Percentiles rank a stretch among this genome's conserved stretches.
phyloP scores from a whole-genome alignment of 768 basidiomycete species.

The Lactifluus hygrophoroides region DNA sequence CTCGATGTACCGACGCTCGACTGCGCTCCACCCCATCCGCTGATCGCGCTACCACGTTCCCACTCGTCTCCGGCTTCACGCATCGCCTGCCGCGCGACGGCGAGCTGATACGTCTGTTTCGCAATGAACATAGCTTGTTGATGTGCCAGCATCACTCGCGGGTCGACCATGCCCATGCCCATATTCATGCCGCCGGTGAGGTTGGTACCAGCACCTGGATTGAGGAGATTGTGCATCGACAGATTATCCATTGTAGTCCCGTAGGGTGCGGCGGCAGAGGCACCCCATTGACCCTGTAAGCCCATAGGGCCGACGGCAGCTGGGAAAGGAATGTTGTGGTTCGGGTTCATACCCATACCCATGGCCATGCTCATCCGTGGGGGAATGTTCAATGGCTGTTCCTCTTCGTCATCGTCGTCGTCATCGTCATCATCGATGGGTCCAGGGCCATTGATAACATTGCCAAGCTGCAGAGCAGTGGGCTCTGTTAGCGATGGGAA shows the following conservation, averaged over 20 bases:
- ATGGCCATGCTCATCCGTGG: slow-evolving; percentile 31
- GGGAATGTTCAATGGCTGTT: slow-evolving; percentile 17
- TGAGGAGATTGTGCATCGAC: slow-evolving; percentile 47
- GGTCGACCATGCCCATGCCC: slow-evolving; percentile 12
- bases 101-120: slow-evolving; percentile 85
- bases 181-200: background rate
- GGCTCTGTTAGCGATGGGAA: background rate
- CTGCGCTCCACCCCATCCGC: slow-evolving; percentile 25
- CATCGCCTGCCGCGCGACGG: slow-evolving; percentile 87
- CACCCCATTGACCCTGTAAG: slow-evolving; percentile 28
- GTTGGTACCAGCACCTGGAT: background rate
- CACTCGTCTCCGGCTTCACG: slow-evolving; percentile 84
- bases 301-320: slow-evolving; percentile 17
- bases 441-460: slow-evolving; percentile 72
- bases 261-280: slow-evolving; percentile 13
- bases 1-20: slow-evolving; percentile 24
- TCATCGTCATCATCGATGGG: slow-evolving; percentile 38
- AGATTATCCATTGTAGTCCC: slow-evolving; percentile 23
- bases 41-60: slow-evolving; percentile 63
- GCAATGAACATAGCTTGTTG: slow-evolving; percentile 83
- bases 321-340: slow-evolving; percentile 17
- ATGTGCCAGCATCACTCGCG: slow-evolving; percentile 49
- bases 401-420: slow-evolving; percentile 25
- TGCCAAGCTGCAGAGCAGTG: slow-evolving; percentile 54
- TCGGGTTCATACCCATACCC: slow-evolving; percentile 21